phyloP scores from a whole-genome alignment of 1,284 basidiomycete species.

The Ustilago tritici region DNA sequence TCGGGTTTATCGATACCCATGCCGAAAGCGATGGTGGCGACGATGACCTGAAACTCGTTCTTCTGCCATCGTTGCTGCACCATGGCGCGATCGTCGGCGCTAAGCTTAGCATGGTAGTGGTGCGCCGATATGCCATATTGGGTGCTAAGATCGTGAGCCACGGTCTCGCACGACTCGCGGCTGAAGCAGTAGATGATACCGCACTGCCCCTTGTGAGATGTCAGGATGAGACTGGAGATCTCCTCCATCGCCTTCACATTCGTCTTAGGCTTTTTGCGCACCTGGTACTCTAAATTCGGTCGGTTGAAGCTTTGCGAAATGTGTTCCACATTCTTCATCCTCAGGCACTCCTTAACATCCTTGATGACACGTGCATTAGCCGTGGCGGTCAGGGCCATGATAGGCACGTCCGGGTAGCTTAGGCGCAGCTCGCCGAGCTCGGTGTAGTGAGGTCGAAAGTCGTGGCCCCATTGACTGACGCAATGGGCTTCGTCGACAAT shows the following conservation, averaged over 20 bases:
- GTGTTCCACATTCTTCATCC: slow-evolving; percentile 73
- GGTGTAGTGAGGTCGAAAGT: slow-evolving; percentile 77
- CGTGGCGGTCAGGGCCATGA: slow-evolving; percentile 96
- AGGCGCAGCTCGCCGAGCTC: slow-evolving; percentile 78
- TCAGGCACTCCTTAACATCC: slow-evolving; percentile 82
- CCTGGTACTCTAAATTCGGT: slow-evolving; percentile 83
- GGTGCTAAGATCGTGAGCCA: slow-evolving; percentile 77
- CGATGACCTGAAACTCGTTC: slow-evolving; percentile 82
- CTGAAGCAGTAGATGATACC: slow-evolving; percentile 90
- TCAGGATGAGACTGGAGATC: slow-evolving; percentile 81
- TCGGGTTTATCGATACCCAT: slow-evolving; percentile 97
- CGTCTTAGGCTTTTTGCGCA: slow-evolving; percentile 75
- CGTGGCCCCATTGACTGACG: slow-evolving; percentile 84
- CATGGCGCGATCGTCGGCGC: slow-evolving; percentile 76
- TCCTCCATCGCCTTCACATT: slow-evolving; percentile 72
- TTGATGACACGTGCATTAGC: slow-evolving; percentile 82
- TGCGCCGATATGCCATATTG: slow-evolving; percentile 76
- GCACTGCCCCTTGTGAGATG: slow-evolving; percentile 75
- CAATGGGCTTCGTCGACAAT: slow-evolving; percentile 97
- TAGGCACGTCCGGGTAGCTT: slow-evolving; percentile 82
- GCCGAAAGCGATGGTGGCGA: slow-evolving; percentile 87
- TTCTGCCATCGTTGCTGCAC: slow-evolving; percentile 82
- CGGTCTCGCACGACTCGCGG: slow-evolving; percentile 80
- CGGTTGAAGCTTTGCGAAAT: slow-evolving; percentile 88
- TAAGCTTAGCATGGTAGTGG: slow-evolving; percentile 89